Evolutionary conservation across 2,329 filamentous ascomycete genomes (phyloP).

Genomic region (Epichloe typhina): DNA sequence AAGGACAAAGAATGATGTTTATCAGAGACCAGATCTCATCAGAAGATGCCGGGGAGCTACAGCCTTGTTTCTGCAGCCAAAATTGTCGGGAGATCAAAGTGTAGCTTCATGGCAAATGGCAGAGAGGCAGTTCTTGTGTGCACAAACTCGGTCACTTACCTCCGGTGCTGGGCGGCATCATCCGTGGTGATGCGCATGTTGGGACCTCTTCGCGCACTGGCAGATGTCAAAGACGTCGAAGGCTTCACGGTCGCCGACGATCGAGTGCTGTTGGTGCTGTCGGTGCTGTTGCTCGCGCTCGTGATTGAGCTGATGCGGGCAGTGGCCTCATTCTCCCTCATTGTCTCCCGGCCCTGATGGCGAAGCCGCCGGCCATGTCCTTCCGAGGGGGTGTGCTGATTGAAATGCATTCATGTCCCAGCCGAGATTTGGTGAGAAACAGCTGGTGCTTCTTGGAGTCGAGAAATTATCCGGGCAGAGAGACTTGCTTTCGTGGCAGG

Average conservation of each 20-base stretch:
- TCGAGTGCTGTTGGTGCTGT: slow-evolving; percentile 54
- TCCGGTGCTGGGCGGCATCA: slow-evolving; percentile 27
- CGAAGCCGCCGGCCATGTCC: slow-evolving; percentile 19
- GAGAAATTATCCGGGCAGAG: not conserved
- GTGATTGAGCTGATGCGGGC: slow-evolving; percentile 41
- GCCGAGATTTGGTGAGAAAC: slow-evolving; percentile 7
- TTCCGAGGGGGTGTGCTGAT: slow-evolving; percentile 9
- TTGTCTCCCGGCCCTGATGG: slow-evolving; percentile 32
- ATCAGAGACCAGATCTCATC: not conserved
- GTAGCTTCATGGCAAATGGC: not conserved
- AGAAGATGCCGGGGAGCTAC: not conserved
- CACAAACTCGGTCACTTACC: slow-evolving; percentile 17
- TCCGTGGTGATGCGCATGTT: slow-evolving; percentile 24
- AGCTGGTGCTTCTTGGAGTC: not conserved
- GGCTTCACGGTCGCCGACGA: slow-evolving; percentile 53
- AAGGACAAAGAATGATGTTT: not conserved
- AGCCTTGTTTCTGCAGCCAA: not conserved
- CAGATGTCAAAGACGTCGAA: slow-evolving; percentile 20
- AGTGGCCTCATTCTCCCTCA: slow-evolving; percentile 53
- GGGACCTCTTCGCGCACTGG: slow-evolving; percentile 10
- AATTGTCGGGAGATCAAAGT: not conserved
- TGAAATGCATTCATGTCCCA: slow-evolving; percentile 20
- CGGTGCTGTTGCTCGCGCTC: slow-evolving; percentile 38
- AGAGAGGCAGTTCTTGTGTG: not conserved
- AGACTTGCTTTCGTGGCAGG: not conserved